Evolutionary conservation across 192 early-diverging fungal genomes (phyloP), one percentile per base, ranked within the genome.

Genomic region (Backusella luteola): DNA sequence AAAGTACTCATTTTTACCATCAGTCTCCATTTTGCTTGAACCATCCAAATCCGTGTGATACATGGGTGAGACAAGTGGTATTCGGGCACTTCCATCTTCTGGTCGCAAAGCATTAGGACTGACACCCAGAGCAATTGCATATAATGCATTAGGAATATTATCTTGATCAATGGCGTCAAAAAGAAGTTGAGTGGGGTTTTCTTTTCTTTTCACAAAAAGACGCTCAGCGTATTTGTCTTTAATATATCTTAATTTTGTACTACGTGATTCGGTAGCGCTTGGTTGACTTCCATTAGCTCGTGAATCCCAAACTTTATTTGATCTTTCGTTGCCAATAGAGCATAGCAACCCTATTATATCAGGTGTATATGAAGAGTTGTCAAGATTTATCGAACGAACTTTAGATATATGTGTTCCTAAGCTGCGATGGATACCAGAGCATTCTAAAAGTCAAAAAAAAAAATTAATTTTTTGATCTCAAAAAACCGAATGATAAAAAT

Each of bases 331-430:
- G 0, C 92, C 90, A 23, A 91, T 81, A 4, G 87, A 75, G 12
- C 76, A 79, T 67, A 93, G 79, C 38, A 92, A 80, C 36, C 84
- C 85, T 34, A 90, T 73, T 7, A 92, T 82, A 46, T 93, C 91
- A 56, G 86, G 89, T 0, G 90, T 90, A 83, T 90, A 93, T 6
- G 87, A 87, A 21, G 82, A 83, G 7, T 78, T 90, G 59, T 93
- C 92, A 26, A 93, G 80, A 8, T 89, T 93, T 23, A 93, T 78
- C 0, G 92, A 92, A 14, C 91, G 87, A 36, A 92, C 85, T 79
- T 93, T 92, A 12, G 91, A 89, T 29, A 93, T 89, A 71, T 93
- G 91, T n/a, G 90, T 92, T 1, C 92, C 92, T 12, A 93, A 71
- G 71, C 88, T 87, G n/a, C 92, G 85, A 78, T 93, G 92, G n/a